Evolutionary conservation across 2,329 filamentous ascomycete genomes (phyloP).

Genomic region (Fusarium sp.): DNA sequence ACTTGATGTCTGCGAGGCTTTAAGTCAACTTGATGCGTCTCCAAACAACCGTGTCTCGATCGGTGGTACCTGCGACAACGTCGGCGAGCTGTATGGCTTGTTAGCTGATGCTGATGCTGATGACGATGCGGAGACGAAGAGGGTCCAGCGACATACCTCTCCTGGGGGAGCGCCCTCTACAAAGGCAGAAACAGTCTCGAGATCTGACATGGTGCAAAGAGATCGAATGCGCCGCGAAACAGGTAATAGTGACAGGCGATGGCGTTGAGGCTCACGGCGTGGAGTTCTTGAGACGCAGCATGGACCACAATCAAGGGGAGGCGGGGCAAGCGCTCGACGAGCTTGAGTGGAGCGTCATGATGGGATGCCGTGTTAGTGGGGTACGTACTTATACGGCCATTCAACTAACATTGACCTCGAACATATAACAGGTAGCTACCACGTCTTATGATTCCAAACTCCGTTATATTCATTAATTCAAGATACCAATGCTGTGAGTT

Average conservation of each 20-base stretch:
- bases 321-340: slow-evolving; percentile 41
- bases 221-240: slow-evolving; percentile 19
- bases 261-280: slow-evolving; percentile 38
- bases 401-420: background rate
- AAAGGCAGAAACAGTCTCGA: slow-evolving; percentile 76
- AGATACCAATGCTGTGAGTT: slow-evolving; percentile 1
- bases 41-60: background rate
- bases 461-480: background rate
- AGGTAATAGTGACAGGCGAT: slow-evolving; percentile 17
- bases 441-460: background rate
- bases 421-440: no score
- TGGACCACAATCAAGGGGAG: slow-evolving; percentile 33
- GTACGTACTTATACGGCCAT: slow-evolving; percentile 3
- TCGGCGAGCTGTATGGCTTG: slow-evolving; percentile 74
- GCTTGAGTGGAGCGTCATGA: slow-evolving; percentile 40
- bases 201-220: slow-evolving; percentile 50
- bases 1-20: slow-evolving; percentile 80
- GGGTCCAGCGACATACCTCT: slow-evolving; percentile 74
- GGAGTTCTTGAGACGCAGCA: slow-evolving; percentile 32
- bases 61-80: slow-evolving; percentile 79
- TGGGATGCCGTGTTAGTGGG: slow-evolving; percentile 23
- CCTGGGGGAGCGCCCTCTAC: slow-evolving; percentile 94
- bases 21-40: slow-evolving; percentile 34
- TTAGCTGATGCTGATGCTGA: slow-evolving; percentile 44
- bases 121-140: slow-evolving; percentile 30